phyloP scores from a whole-genome alignment of 2,329 filamentous ascomycete species.

The Verticillium longisporum region DNA sequence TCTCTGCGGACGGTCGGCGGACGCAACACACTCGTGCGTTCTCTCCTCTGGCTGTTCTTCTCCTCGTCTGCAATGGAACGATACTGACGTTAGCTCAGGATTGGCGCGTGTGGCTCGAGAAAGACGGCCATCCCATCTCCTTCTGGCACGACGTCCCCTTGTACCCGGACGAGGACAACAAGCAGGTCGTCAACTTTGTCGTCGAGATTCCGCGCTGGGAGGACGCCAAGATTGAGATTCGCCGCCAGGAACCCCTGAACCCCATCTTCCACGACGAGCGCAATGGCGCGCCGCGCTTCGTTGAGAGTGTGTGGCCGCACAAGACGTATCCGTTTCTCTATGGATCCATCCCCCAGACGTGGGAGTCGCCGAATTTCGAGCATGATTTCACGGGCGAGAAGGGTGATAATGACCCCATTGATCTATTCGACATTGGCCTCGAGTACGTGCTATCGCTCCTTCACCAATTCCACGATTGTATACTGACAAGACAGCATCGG shows the following conservation, averaged over 20 bases:
- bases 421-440: slow-evolving; percentile 31
- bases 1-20: slow-evolving; percentile 26
- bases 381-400: slow-evolving; percentile 27
- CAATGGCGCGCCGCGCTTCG: slow-evolving; percentile 26
- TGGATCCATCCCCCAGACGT: slow-evolving; percentile 36
- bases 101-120: slow-evolving; percentile 33
- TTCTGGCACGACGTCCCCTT: slow-evolving; percentile 35
- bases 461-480: too few relatives aligned
- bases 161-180: slow-evolving; percentile 25
- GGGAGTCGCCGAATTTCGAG: slow-evolving; percentile 33
- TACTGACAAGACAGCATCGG: slow-evolving; percentile 14
- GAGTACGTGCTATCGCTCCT: slow-evolving; percentile 13
- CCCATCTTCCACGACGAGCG: slow-evolving; percentile 35
- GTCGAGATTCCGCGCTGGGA: slow-evolving; percentile 36
- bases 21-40: slow-evolving; percentile 27
- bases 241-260: slow-evolving; percentile 30
- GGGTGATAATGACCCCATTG: slow-evolving; percentile 35
- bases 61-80: fast-evolving
- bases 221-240: slow-evolving; percentile 31
- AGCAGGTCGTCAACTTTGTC: slow-evolving; percentile 28
- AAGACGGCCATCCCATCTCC: slow-evolving; percentile 29
- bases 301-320: slow-evolving; percentile 35
- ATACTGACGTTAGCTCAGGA: slow-evolving; percentile 17
- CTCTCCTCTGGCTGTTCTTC: not conserved
- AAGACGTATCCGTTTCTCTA: slow-evolving; percentile 35